Percentiles rank a stretch among this genome's conserved stretches.
phyloP scores from a whole-genome alignment of 1,139 yeast genomes.

The Suhomyces chickasaworum region DNA sequence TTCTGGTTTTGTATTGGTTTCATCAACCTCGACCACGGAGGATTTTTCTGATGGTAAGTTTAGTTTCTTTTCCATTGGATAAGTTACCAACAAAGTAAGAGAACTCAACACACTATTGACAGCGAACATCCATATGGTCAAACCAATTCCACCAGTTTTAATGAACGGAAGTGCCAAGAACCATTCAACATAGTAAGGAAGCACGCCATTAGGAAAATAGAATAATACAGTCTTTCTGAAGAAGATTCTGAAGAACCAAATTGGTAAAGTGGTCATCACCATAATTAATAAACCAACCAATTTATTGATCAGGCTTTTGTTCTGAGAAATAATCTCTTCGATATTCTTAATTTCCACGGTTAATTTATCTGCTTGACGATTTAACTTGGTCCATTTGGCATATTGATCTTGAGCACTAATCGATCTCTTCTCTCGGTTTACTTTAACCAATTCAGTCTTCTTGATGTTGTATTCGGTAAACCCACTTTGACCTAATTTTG shows the following conservation, averaged over 20 bases:
- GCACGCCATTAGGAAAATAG: constrained; percentile 57
- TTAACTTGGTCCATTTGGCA: constrained; percentile 94
- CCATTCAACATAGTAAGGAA: constrained; percentile 63
- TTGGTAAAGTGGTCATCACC: constrained; percentile 42
- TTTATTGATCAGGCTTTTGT: constrained; percentile 41
- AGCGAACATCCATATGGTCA: constrained; percentile 52
- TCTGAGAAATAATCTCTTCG: constrained; percentile 37
- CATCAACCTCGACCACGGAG: neutral
- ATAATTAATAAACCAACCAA: constrained; percentile 30
- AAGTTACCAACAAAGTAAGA: constrained; percentile 29
- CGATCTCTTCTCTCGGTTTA: constrained; percentile 55
- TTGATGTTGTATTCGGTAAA: constrained; percentile 39
- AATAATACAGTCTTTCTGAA: constrained; percentile 62
- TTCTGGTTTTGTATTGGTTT: neutral
- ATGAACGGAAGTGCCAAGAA: constrained; percentile 62
- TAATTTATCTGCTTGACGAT: constrained; percentile 66
- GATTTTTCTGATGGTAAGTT: constrained; percentile 1
- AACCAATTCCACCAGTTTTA: constrained; percentile 55
- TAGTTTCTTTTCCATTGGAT: constrained; percentile 30
- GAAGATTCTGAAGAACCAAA: constrained; percentile 55
- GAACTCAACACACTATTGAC: constrained; percentile 36
- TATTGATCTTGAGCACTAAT: constrained; percentile 91
- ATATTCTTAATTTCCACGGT: constrained; percentile 52
- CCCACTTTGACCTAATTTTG: constrained; percentile 31
- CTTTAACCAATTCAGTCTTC: constrained; percentile 47